These are phyloP conservation scores for Penicillium paradoxum DNA, from an alignment of 495 filamentous ascomycete species.

Conservation along the genomic window DNA sequence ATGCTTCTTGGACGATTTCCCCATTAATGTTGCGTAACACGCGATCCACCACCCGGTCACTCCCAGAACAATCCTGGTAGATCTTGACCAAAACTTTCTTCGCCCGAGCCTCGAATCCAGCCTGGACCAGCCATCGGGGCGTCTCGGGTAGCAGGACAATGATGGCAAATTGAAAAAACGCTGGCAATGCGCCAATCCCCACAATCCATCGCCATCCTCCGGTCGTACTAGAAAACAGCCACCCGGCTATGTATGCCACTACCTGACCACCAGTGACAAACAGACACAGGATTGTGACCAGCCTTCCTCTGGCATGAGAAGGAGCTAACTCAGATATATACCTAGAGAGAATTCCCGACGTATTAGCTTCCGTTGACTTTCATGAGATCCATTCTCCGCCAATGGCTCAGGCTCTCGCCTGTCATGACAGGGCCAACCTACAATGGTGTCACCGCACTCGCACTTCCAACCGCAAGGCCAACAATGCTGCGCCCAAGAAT, in stretches of 20 bases:
- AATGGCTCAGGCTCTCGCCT: too few relatives aligned
- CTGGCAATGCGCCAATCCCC: constrained; percentile 75
- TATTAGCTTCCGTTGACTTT: neutral
- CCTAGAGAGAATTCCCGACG: constrained; percentile 17
- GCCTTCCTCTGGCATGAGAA: constrained; percentile 62
- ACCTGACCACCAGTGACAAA: constrained; percentile 84
- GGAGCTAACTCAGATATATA: constrained; percentile 86
- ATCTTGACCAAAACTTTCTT: constrained; percentile 58
- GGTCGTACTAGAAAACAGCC: constrained; percentile 52
- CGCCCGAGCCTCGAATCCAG: constrained; percentile 54
- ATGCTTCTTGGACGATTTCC: constrained; percentile 64
- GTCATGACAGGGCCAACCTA: constrained; percentile 29
- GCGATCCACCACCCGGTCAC: constrained; percentile 44
- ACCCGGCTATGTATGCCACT: constrained; percentile 75
- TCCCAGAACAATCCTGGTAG: constrained; percentile 48
- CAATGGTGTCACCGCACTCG: constrained; percentile 77
- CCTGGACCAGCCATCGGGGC: constrained; percentile 78
- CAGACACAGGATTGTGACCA: constrained; percentile 74
- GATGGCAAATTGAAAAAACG: constrained; percentile 60
- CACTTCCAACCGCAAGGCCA: constrained; percentile 75
- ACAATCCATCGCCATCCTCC: constrained; percentile 89
- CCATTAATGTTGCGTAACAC: constrained; percentile 61
- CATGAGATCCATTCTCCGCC: neutral
- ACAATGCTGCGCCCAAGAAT: constrained; percentile 74
- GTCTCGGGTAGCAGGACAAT: constrained; percentile 74